phyloP scores from a whole-genome alignment of 2,329 filamentous ascomycete genomes.

The Colletotrichum eremochloae region DNA sequence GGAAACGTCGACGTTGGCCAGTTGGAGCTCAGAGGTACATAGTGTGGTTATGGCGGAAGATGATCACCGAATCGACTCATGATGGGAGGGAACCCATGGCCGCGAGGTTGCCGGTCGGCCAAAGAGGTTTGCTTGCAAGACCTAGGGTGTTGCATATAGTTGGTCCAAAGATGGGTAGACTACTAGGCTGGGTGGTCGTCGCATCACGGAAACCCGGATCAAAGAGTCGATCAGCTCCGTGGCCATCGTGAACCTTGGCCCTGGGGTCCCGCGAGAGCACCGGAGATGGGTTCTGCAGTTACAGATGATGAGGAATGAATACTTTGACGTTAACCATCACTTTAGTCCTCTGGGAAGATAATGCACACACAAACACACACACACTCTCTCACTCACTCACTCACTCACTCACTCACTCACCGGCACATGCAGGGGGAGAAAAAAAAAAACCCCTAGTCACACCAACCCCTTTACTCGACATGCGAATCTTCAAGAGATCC shows the following conservation, averaged over 20 bases:
- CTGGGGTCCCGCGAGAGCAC: background rate
- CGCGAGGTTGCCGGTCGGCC: background rate
- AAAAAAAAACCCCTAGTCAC: background rate
- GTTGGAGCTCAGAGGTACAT: background rate
- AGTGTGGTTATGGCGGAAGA: background rate
- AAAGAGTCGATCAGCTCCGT: background rate
- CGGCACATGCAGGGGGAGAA: no score
- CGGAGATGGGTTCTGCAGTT: background rate
- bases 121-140: no score
- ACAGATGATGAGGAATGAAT: background rate
- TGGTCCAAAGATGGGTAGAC: background rate
- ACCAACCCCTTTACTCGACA: background rate
- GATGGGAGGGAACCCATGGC: background rate
- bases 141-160: background rate
- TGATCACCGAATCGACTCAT: background rate
- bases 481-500: constrained; percentile 8
- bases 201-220: background rate
- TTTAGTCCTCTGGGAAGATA: background rate
- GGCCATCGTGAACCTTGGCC: background rate
- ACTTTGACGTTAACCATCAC: background rate
- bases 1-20: background rate
- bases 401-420: no score
- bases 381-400: background rate
- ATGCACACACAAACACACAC: background rate
- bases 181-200: background rate